Base-by-base conservation (phyloP, 805 yeast genomes). In the Candida morakotiae region DNA sequence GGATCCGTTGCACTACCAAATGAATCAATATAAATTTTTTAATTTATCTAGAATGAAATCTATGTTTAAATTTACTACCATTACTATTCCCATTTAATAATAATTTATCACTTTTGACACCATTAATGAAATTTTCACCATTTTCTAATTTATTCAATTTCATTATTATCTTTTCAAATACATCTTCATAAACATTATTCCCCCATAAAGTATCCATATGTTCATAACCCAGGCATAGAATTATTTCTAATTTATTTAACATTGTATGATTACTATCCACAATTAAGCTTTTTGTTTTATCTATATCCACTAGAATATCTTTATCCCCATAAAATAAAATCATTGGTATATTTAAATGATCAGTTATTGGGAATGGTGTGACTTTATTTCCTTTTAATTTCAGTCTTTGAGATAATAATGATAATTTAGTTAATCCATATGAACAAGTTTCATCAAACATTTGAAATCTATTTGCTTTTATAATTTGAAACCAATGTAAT, bases 201-300 rank as follows among this genome's bases (percentile, higher is more conserved):
- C 51, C 58, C 64, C 64, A 59, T 18, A 59, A 41, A 3, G 58
- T 55, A 39, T 59, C 64, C 58, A 59, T 55, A 35, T 59, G 64
- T 35, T 59, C 64, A 37, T 58, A 58, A 3, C 49, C 49, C 5
- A 40, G 45, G 35, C 62, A 56, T 26, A 37, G 35, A 1, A 53
- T 39, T 10, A 50, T 40, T n/a, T 43, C 45, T 17, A 54, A 33
- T 31, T 51, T 55, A 13, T 40, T 25, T 29, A 39, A 40, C 63
- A 57, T 55, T 25, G 38, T 39, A 7, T 38, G 46, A 33, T 58
- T 58, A 21, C 50, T 53, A 26, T 48, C 53, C 22, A 55, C 41
- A 16, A 59, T 51, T 18, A 58, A 37, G 6, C 42, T 38, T 35
- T 38, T 42, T 2, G 58, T 56, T n/a, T 35, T 43, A 13, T 55